Conservation (phyloP, 768 basidiomycete species). For the Boletus subcaerulescens region DNA sequence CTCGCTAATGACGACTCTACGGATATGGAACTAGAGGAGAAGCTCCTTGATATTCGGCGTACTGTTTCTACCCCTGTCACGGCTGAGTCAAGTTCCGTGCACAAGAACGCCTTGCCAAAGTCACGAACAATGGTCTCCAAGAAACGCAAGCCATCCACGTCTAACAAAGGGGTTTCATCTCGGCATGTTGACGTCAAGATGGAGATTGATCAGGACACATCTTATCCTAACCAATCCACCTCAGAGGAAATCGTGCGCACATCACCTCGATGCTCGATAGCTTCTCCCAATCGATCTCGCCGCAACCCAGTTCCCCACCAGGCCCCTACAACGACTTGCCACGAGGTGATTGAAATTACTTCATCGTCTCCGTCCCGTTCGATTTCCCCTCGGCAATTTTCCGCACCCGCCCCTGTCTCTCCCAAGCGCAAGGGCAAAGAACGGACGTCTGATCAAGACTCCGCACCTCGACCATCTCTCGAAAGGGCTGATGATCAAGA, state of each 20-base stretch:
- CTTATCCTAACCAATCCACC: constrained; percentile 9
- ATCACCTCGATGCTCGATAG: constrained; percentile 8
- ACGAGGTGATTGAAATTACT: constrained; percentile 32
- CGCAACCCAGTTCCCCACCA: background rate
- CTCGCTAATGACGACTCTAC: constrained; percentile 64
- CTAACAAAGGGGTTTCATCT: constrained; percentile 30
- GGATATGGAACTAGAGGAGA: constrained; percentile 65
- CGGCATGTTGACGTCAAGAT: constrained; percentile 47
- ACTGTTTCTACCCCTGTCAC: constrained; percentile 47
- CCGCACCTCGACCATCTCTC: background rate
- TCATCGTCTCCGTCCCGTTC: constrained; percentile 29
- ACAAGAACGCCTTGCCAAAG: constrained; percentile 42
- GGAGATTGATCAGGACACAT: constrained; percentile 48
- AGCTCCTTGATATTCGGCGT: constrained; percentile 46
- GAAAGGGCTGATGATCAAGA: constrained; percentile 29
- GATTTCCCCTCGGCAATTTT: constrained; percentile 8
- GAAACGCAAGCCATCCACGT: constrained; percentile 13
- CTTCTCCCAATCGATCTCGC: constrained; percentile 14
- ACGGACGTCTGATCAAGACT: background rate
- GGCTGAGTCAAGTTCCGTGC: constrained; percentile 30
- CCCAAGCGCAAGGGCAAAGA: constrained; percentile 12
- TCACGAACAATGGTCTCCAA: constrained; percentile 41
- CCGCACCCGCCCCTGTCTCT: background rate
- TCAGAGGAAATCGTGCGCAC: background rate
- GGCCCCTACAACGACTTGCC: constrained; percentile 23